Evolutionary conservation across 176 grass and related monocot genomes (phyloP), one percentile per base, ranked within the genome.

Genomic region (Avena insularis): DNA sequence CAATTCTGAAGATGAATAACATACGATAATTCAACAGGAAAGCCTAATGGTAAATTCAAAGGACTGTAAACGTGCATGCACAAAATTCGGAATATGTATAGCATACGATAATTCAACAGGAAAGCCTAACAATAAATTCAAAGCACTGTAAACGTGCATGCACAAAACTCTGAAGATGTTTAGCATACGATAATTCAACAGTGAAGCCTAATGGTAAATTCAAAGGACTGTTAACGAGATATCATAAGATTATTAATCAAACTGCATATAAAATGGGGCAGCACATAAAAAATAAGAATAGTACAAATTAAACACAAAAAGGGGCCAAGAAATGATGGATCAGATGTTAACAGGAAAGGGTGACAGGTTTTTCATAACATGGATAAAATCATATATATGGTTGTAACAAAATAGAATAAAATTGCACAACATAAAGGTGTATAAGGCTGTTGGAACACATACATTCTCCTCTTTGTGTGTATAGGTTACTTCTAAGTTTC

Each of bases 391-490:
- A 83, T 66, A 29, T 83, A 55, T 57, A 47, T 43, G 20, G 43
- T 25, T 66, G 36, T 49, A 64, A 47, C 12, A 81, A 33, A 48
- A 75, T 45, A 69, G 29, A 68, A 8, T 61, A 80, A 36, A 86
- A 45, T 27, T 27, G 12, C 25, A 74, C 49, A 76, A 83, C 71
- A 88, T 9, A 69, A 55, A 51, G 68, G 21, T 33, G n/a, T 27
- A 69, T 17, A 74, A 80, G 27, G 81, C 50, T 71, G 13, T 82
- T 73, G n/a, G 56, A 20, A 56, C 68, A 73, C 80, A 65, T 95
- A 99, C 97, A 66, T 94, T 74, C 12, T 99, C 97, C 89, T 95
- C 97, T 78, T 84, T 93, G 82, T 99, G 97, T 64, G 94, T 99
- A 17, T 99, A 99, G 63, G 92, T 95, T 67, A 91, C 92, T 88